phyloP scores from a whole-genome alignment of 2,329 filamentous ascomycete genomes.

The Colletotrichum chlorophyti region DNA sequence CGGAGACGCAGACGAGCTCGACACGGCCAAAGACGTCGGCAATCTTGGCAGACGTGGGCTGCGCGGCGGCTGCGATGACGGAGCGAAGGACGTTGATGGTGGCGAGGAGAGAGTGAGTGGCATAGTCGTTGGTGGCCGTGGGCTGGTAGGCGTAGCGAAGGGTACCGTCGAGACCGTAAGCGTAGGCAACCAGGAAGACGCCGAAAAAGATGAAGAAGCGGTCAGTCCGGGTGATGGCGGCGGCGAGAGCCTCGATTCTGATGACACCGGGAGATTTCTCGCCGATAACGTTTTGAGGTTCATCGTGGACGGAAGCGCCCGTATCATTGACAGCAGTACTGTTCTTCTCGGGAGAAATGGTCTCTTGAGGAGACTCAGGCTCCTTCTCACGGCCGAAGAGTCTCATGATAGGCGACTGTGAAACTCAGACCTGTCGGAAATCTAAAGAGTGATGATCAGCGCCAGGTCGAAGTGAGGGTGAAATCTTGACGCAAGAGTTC shows the following conservation, averaged over 20 bases:
- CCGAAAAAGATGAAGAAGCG: conserved; percentile 64
- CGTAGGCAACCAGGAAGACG: conserved; percentile 69
- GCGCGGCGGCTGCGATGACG: conserved; percentile 65
- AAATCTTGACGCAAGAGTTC: not conserved
- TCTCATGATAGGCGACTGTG: not conserved
- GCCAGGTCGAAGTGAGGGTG: not conserved
- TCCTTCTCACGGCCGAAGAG: conserved; percentile 6
- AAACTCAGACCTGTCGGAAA: not conserved
- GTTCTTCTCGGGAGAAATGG: conserved; percentile 7
- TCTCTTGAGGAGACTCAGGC: conserved; percentile 1
- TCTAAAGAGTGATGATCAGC: not conserved
- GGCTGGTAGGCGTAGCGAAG: conserved; percentile 64
- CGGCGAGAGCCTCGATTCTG: conserved; percentile 64
- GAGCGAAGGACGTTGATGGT: conserved; percentile 64
- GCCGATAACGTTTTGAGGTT: conserved; percentile 29
- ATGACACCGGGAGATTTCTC: conserved; percentile 58
- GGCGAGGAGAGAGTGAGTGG: conserved; percentile 60
- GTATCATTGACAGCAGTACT: not conserved
- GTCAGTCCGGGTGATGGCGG: conserved; percentile 58
- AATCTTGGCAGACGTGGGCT: conserved; percentile 65
- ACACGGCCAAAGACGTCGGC: conserved; percentile 69
- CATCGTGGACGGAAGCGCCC: not conserved
- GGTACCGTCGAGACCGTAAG: conserved; percentile 66
- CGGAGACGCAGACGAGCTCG: conserved; percentile 62
- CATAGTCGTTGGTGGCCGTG: conserved; percentile 57